Evolutionary conservation across 495 filamentous ascomycete species (phyloP), one percentile per base, ranked within the genome.

Genomic region (Aspergillus saccharolyticus): DNA sequence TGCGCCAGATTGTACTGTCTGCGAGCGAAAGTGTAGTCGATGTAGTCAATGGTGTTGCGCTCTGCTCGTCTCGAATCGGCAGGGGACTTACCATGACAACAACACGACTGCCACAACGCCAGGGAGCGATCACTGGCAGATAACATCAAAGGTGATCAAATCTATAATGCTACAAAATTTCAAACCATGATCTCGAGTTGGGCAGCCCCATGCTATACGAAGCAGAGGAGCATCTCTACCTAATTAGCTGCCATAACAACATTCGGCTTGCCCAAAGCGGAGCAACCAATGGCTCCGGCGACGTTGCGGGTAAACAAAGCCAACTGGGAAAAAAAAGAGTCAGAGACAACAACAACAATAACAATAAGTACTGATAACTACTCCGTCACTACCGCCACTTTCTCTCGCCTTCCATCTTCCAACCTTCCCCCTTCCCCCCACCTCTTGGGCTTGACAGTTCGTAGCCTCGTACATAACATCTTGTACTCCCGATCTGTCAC

Each of bases 231-330:
- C 25, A 9, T 28, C 3, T 28, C 25, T 28, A 28, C 25, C 25
- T 28, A 28, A 28, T 28, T 42, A 17, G 51, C 54, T 56, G 54
- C 54, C 54, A 49, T 56, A 56, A 47, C 54, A 56, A 56, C 46
- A n/a, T n/a, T 25, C 42, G 21, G 55, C n/a, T 57, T 57, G 47
- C 55, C 55, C 48, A 57, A 57, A 57, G 45, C 55, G 55, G 55
- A 55, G 43, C 43, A 48, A 47, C 43, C 53, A n/a, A 49, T 56
- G 54, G 54, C 25, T 49, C 54, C 54, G 28, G 25, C 45, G 42
- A 46, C 54, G 58, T 56, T 60, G 47, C 48, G 45, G 55, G 60
- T 62, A 58, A 62, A 62, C 60, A 62, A 62, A 56, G 54, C 55
- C 33, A 39, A 39, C 33, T 39, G 7, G 10, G 46, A 53, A 58